These are phyloP conservation scores for Nadsonia starkeyi-henricii DNA, from an alignment of 1,139 yeast genomes.

Conservation along the genomic window DNA sequence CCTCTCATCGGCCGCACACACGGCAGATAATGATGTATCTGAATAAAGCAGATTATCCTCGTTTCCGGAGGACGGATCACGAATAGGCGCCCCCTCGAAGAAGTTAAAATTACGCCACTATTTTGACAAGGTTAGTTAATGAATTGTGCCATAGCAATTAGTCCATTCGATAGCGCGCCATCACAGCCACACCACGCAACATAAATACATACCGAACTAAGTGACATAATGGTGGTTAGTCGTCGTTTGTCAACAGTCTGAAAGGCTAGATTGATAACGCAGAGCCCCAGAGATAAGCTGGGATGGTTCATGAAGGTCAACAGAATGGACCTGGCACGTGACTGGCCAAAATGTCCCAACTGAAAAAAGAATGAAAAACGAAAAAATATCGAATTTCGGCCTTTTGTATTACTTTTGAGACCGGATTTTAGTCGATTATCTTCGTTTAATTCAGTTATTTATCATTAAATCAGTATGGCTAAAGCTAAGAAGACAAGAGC, in stretches of 20 bases:
- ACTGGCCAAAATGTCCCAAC: not conserved
- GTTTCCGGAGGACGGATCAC: slow-evolving; percentile 65
- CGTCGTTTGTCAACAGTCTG: no score
- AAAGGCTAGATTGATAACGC: no score
- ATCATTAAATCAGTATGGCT: slow-evolving; percentile 48
- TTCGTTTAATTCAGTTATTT: not conserved
- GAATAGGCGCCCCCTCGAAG: slow-evolving; percentile 69
- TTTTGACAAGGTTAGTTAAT: no score
- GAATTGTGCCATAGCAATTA: no score
- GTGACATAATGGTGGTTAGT: not conserved
- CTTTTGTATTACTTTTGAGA: no score
- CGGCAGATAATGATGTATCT: slow-evolving; percentile 55
- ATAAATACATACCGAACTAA: not conserved
- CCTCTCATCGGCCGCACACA: slow-evolving; percentile 38
- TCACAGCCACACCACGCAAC: no score
- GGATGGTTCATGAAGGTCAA: no score
- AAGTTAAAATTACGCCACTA: slow-evolving; percentile 83
- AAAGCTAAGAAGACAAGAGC: slow-evolving; percentile 94
- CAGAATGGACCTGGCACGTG: no score
- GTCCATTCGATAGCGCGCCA: no score
- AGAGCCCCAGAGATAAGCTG: no score
- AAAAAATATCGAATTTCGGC: no score
- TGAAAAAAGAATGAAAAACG: not conserved
- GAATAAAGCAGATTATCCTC: slow-evolving; percentile 51
- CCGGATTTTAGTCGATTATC: not conserved